These are phyloP conservation scores for Trichoderma koningii DNA, from an alignment of 2,329 filamentous ascomycete species.

Conservation along the genomic window DNA sequence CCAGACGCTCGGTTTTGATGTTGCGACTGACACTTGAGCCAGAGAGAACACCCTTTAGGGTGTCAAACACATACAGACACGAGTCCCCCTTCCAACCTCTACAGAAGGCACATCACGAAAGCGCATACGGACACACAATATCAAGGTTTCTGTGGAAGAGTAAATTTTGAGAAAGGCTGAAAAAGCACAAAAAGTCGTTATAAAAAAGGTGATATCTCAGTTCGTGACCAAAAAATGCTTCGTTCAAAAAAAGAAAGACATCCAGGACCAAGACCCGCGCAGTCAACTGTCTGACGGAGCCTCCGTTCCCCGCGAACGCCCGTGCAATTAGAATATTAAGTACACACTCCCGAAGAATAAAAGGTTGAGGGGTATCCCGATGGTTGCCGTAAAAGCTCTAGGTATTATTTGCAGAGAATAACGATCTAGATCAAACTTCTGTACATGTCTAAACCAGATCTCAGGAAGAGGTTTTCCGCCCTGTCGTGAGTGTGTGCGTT, in stretches of 20 bases:
- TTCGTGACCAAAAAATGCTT: conserved; percentile 29
- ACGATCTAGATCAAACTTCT: conserved; percentile 42
- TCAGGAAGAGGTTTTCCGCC: conserved; percentile 31
- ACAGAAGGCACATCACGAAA: no score
- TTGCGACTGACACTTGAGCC: no score
- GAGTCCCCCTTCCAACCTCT: no score
- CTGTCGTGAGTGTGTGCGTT: conserved; percentile 38
- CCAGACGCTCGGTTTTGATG: no score
- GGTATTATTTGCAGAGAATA: conserved; percentile 38
- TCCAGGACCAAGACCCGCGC: conserved; percentile 29
- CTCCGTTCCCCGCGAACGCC: conserved; percentile 32
- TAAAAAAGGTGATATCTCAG: conserved; percentile 24
- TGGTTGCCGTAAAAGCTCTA: conserved; percentile 34
- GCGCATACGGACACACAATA: neutral
- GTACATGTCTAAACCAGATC: conserved; percentile 42
- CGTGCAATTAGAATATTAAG: conserved; percentile 53
- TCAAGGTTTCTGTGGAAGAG: neutral
- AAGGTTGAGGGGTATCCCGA: conserved; percentile 22
- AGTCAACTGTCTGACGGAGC: conserved; percentile 28
- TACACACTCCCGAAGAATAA: conserved; percentile 38
- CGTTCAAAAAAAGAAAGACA: conserved; percentile 30
- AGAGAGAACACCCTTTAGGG: no score
- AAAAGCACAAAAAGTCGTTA: conserved; percentile 24
- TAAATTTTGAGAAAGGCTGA: conserved; percentile 14
- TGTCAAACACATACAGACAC: no score